Base-by-base conservation (phyloP, 2,329 filamentous ascomycete species). In the Nigrospora sphaerica region DNA sequence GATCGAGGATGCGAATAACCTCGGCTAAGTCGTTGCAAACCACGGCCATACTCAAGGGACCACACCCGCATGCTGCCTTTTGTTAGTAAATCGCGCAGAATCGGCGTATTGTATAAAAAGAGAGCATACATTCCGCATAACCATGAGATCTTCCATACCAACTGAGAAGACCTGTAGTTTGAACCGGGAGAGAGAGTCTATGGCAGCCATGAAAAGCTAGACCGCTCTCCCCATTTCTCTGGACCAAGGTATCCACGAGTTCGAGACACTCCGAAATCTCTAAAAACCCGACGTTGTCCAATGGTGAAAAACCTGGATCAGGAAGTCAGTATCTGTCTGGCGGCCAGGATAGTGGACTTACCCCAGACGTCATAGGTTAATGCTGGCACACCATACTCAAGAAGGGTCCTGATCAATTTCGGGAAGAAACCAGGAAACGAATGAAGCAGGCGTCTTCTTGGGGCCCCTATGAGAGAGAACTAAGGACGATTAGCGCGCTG, bases 1-100 rank as follows among this genome's bases (percentile, higher is more conserved):
- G 42, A 38, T 23, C 16, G 23, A 48, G 33, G 28, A 45, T 45
- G 32, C 23, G 46, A 16, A 18, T 32, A 9, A 48, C 38, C 35
- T 48, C 46, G 12, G 19, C 2, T 3, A 37, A 12, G 14, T 45
- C 37, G 6, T 39, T 33, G 11, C 38, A 38, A 12, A 45, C 32
- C n/a, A 48, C 46, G 3, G 46, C 46, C 32, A 48, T 39, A 16
- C 46, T 45, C n/a, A 48, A 17, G 32, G 38, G 38, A 1, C 42
- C 46, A 17, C 46, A 48, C 12, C 23, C 32, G 33, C 37, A 48
- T 19, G 46, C 46, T 48, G 10, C 17, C 16, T 12, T 17, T 12
- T 4, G 19, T 48, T 42, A 48, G 18, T 6, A 10, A n/a, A 18
- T 4, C n/a, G 9, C 23, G 13, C 14, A 28, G 14, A 32, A 45